phyloP scores from a whole-genome alignment of 306 rosid species.

The Quercus engelmannii region DNA sequence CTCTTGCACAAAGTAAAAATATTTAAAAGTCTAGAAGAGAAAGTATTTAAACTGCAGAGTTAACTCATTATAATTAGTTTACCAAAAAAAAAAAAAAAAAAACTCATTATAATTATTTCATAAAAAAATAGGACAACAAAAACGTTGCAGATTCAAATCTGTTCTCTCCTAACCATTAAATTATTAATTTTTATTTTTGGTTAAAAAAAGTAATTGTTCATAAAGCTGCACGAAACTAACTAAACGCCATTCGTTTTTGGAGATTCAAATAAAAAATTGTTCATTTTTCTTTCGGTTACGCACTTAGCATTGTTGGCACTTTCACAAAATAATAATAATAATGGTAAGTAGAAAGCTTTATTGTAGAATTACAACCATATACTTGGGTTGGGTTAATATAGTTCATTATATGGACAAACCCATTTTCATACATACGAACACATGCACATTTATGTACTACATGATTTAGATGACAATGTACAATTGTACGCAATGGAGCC shows the following conservation, averaged over 20 bases:
- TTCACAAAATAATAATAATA: not conserved
- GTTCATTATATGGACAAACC: conserved; percentile 4
- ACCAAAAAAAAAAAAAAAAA: no score
- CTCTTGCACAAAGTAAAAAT: no score
- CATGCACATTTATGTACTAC: not conserved
- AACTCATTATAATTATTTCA: not conserved
- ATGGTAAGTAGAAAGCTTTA: not conserved
- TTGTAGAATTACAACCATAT: not conserved
- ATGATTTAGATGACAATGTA: not conserved
- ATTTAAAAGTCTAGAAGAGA: accelerated
- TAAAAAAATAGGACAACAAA: no score
- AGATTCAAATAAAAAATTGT: no score
- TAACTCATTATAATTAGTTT: no score
- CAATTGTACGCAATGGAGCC: not conserved
- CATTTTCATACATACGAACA: conserved; percentile 8
- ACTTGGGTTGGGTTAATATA: not conserved
- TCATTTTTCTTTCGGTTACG: no score
- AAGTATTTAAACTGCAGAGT: accelerated
- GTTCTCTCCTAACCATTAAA: no score
- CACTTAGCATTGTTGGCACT: not conserved
- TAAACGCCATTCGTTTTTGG: not conserved
- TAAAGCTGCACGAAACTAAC: not conserved
- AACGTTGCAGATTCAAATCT: accelerated
- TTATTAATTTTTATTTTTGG: no score
- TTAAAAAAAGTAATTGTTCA: not conserved